Evolutionary conservation across 805 yeast genomes (phyloP).

Genomic region (Phaffomyces opuntiae): DNA sequence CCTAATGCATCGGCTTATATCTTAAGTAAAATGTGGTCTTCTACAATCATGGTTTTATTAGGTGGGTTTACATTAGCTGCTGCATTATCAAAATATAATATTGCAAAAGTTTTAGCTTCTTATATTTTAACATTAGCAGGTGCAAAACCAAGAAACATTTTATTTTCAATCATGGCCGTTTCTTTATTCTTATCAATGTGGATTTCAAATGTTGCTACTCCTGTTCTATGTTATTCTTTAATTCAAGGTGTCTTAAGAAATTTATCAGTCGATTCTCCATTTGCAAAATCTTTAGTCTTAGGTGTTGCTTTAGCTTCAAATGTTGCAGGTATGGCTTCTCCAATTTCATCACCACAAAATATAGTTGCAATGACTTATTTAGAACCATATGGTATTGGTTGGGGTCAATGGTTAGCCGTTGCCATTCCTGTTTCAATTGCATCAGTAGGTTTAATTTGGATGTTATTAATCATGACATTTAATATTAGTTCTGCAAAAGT

Average conservation of each 20-base stretch:
- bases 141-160: conserved; percentile 68
- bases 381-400: conserved; percentile 55
- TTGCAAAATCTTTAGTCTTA: conserved; percentile 75
- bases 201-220: conserved; percentile 96
- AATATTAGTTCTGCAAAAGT: conserved; percentile 41
- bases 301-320: conserved; percentile 92
- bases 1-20: conserved; percentile 61
- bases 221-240: conserved; percentile 83
- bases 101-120: conserved; percentile 87
- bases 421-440: conserved; percentile 74
- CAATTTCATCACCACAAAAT: conserved; percentile 94
- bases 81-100: conserved; percentile 81
- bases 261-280: conserved; percentile 67
- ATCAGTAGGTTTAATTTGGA: conserved; percentile 62
- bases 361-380: conserved; percentile 81
- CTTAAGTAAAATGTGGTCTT: conserved; percentile 86
- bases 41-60: conserved; percentile 78
- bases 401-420: conserved; percentile 92
- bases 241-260: conserved; percentile 81
- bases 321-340: conserved; percentile 94
- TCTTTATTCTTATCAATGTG: conserved; percentile 86
- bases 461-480: conserved; percentile 51
- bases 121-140: conserved; percentile 75
- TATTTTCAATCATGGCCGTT: conserved; percentile 76
- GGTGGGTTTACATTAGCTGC: conserved; percentile 96